Evolutionary conservation across 345 rosid genomes (phyloP).

Genomic region (Laguncularia racemosa): DNA sequence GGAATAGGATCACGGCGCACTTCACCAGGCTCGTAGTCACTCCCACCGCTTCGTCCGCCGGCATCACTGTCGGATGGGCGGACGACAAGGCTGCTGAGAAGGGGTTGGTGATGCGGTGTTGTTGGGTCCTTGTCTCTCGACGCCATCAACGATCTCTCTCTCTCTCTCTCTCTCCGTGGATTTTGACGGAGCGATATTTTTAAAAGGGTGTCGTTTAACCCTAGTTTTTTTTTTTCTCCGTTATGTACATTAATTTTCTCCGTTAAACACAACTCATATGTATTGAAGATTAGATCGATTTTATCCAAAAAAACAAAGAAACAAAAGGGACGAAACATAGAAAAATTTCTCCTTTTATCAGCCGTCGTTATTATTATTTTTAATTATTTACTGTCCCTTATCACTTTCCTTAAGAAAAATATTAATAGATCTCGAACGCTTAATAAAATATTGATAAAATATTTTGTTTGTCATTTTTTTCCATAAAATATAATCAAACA

Average conservation of each 20-base stretch:
- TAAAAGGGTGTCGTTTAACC: not conserved
- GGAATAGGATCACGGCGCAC: constrained; percentile 52
- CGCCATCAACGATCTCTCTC: constrained; percentile 39
- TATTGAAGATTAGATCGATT: no score
- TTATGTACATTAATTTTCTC: not conserved
- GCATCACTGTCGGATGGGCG: constrained; percentile 56
- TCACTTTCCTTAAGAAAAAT: no score
- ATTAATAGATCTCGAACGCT: no score
- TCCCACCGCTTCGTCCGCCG: constrained; percentile 30
- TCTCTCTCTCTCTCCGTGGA: not conserved
- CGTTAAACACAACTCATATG: no score
- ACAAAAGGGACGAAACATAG: no score
- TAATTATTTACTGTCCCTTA: no score
- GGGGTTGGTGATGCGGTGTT: constrained; percentile 60
- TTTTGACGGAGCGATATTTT: not conserved
- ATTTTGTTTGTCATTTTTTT: no score
- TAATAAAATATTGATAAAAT: no score
- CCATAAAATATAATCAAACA: no score
- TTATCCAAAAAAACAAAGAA: no score
- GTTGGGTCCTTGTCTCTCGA: constrained; percentile 59
- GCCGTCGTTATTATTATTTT: no score
- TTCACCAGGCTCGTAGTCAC: constrained; percentile 65
- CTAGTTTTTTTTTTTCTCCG: not conserved
- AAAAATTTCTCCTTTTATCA: no score
- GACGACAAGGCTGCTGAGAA: constrained; percentile 77